phyloP scores from a whole-genome alignment of 2,329 filamentous ascomycete genomes.

The Paecilomyces formosus region DNA sequence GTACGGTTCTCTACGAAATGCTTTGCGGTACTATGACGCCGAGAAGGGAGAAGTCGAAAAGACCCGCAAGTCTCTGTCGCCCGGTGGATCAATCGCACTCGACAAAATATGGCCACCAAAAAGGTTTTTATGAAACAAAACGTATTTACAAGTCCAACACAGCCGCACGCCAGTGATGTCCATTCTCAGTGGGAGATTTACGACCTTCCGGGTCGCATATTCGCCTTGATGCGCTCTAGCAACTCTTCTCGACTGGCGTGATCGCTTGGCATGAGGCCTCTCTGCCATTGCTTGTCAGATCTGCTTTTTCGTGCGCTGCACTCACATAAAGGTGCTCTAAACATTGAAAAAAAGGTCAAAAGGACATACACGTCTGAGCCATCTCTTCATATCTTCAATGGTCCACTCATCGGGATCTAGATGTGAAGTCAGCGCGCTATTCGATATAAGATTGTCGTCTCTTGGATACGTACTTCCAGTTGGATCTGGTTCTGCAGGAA shows the following conservation, averaged over 20 bases:
- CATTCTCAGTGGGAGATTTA: constrained; percentile 6
- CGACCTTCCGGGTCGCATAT: constrained; percentile 45
- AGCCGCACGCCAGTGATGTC: neutral
- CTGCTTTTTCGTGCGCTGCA: neutral
- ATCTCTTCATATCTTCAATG: constrained; percentile 67
- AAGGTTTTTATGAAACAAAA: neutral
- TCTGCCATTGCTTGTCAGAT: constrained; percentile 35
- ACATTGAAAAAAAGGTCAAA: neutral
- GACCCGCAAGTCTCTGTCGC: neutral
- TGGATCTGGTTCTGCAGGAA: constrained; percentile 69
- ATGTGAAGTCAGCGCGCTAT: neutral
- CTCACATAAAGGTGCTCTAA: neutral
- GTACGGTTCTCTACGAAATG: neutral
- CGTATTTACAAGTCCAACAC: neutral
- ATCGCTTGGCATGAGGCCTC: constrained; percentile 54
- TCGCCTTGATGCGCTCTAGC: constrained; percentile 61
- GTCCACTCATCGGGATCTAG: constrained; percentile 67
- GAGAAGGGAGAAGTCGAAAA: neutral
- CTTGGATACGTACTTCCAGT: constrained; percentile 55
- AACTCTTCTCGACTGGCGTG: constrained; percentile 57
- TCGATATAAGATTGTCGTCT: neutral
- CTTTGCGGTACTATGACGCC: neutral
- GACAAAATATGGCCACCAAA: neutral
- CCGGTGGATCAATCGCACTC: neutral
- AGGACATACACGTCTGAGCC: constrained; percentile 67